Evolutionary conservation across 2,329 filamentous ascomycete genomes (phyloP).

Genomic region (Gnomoniopsis smithogilvyi): DNA sequence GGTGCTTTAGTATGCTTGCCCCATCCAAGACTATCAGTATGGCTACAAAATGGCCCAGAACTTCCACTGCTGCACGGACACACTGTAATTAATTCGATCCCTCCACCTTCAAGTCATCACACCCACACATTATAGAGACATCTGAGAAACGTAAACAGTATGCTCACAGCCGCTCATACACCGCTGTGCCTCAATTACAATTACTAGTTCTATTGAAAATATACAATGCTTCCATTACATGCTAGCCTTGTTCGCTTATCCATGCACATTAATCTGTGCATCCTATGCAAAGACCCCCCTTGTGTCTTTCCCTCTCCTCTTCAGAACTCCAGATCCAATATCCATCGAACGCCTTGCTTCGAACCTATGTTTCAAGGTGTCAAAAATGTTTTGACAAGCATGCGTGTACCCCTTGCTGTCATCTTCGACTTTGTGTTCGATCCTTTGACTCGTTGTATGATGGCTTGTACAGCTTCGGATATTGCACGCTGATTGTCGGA

Average conservation of each 20-base stretch:
- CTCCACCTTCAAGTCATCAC: neutral
- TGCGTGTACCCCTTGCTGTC: neutral
- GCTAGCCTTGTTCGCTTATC: neutral
- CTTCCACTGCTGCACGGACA: too few species aligned
- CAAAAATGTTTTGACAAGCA: neutral
- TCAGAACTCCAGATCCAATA: neutral
- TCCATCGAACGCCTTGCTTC: neutral
- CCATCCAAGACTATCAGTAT: too few species aligned
- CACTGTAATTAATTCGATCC: too few species aligned
- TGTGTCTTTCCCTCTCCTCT: neutral
- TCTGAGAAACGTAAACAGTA: neutral
- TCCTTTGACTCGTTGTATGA: neutral
- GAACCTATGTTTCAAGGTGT: neutral
- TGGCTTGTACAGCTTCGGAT: neutral
- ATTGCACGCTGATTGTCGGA: neutral
- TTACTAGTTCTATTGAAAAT: conserved; percentile 1
- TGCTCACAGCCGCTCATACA: neutral
- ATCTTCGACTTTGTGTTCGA: neutral
- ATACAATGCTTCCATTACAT: neutral
- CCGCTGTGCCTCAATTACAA: conserved; percentile 1
- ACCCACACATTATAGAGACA: neutral
- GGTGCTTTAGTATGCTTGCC: too few species aligned
- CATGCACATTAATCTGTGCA: neutral
- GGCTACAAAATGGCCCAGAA: too few species aligned
- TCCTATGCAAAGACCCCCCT: neutral